These are phyloP conservation scores for Botrytis aclada DNA, from an alignment of 2,329 filamentous ascomycete genomes.

Conservation along the genomic window DNA sequence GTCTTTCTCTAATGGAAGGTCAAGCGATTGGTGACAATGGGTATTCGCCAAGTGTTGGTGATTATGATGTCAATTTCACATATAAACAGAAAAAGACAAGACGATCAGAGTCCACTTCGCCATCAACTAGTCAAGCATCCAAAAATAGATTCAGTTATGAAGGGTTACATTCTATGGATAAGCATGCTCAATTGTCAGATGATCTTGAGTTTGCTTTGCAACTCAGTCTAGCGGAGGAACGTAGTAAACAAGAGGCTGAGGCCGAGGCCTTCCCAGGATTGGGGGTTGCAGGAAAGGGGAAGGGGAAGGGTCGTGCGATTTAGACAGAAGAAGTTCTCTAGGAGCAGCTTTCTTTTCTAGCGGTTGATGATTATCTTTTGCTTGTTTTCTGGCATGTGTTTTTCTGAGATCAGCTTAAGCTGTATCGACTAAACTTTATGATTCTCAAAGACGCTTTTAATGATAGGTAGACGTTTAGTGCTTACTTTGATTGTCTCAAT, in stretches of 20 bases:
- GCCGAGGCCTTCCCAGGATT: conserved; percentile 3
- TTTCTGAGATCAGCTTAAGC: not conserved
- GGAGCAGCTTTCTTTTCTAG: not conserved
- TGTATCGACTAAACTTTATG: not conserved
- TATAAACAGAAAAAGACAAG: conserved; percentile 48
- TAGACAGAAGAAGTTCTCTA: not conserved
- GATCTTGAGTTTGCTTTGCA: conserved; percentile 59
- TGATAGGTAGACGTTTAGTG: not conserved
- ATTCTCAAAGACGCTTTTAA: not conserved
- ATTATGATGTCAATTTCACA: conserved; percentile 52
- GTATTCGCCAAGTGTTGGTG: conserved; percentile 46
- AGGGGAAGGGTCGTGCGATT: conserved; percentile 15
- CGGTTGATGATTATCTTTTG: not conserved
- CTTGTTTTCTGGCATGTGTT: not conserved
- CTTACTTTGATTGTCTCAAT: not conserved
- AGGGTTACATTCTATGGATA: not conserved
- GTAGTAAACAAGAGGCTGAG: conserved; percentile 32
- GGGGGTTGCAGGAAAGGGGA: conserved; percentile 2
- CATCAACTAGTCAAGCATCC: conserved; percentile 38
- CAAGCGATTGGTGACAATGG: conserved; percentile 44
- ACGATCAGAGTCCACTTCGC: conserved; percentile 39
- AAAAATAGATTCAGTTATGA: conserved; percentile 21
- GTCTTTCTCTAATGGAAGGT: conserved; percentile 57
- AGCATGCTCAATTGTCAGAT: conserved; percentile 39
- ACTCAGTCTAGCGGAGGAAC: conserved; percentile 57